Conservation (phyloP, 2,329 filamentous ascomycete species). For the Botrytis deweyae region DNA sequence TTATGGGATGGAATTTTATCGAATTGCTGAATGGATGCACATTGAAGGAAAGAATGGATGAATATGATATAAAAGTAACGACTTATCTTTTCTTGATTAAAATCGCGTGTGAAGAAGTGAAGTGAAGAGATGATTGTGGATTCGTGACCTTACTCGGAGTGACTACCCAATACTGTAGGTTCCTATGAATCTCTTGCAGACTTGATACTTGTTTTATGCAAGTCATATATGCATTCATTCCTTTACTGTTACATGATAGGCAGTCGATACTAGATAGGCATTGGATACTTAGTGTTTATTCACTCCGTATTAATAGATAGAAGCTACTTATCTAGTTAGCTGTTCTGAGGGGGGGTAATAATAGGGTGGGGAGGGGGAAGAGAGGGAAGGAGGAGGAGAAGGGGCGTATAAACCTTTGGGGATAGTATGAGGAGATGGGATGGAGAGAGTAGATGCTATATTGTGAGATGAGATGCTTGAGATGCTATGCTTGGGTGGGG, state of each 20-base stretch:
- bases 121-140: neutral
- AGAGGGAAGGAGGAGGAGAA: too few relatives aligned
- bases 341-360: neutral
- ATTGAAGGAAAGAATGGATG: conserved; percentile 1
- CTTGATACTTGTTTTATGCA: neutral
- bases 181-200: neutral
- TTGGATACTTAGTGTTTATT: too few relatives aligned
- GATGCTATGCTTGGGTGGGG: too few relatives aligned
- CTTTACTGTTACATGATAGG: too few relatives aligned
- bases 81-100: neutral
- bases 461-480: too few relatives aligned
- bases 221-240: neutral
- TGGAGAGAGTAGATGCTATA: too few relatives aligned
- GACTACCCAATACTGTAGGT: neutral
- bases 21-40: neutral
- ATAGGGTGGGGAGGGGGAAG: too few relatives aligned
- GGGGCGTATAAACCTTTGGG: neutral
- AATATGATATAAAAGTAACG: conserved; percentile 10
- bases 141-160: neutral
- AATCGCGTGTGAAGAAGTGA: neutral
- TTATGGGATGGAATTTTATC: neutral
- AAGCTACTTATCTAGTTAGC: neutral
- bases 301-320: too few relatives aligned
- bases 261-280: too few relatives aligned
- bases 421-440: neutral